phyloP scores from a whole-genome alignment of 805 yeast genomes.

The Cyberlindnera amylophila region DNA sequence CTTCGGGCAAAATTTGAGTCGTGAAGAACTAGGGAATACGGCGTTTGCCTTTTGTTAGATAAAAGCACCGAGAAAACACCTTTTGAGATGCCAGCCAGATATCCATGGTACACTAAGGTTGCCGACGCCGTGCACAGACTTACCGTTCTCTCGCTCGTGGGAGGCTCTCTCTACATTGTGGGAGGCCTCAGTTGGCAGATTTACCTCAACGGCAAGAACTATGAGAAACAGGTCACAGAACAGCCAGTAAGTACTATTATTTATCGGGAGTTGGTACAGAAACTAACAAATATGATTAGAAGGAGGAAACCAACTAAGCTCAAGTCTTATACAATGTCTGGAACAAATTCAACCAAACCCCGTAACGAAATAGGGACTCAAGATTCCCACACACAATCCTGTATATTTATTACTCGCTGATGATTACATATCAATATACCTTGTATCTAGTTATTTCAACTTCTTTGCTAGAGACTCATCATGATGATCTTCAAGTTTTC shows the following conservation, averaged over 20 bases:
- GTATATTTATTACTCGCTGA: slow-evolving; percentile 1
- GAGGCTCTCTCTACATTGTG: slow-evolving; percentile 48
- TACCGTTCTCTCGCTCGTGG: slow-evolving; percentile 63
- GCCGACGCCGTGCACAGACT: slow-evolving; percentile 72
- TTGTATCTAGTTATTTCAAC: not conserved
- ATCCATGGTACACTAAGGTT: slow-evolving; percentile 74
- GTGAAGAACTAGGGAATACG: too few relatives aligned
- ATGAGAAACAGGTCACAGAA: slow-evolving; percentile 35
- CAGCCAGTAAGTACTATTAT: slow-evolving; percentile 7
- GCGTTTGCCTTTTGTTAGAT: too few relatives aligned
- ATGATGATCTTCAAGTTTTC: slow-evolving; percentile 5
- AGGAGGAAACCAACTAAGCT: slow-evolving; percentile 1
- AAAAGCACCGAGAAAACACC: slow-evolving; percentile 1
- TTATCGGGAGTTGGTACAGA: too few relatives aligned
- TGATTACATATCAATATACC: not conserved
- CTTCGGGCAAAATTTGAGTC: too few relatives aligned
- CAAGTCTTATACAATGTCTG: too few relatives aligned
- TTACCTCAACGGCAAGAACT: slow-evolving; percentile 48
- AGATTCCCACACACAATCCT: not conserved
- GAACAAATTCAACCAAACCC: not conserved
- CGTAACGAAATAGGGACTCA: not conserved
- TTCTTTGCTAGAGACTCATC: slow-evolving; percentile 1
- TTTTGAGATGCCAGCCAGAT: slow-evolving; percentile 39
- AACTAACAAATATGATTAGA: too few relatives aligned
- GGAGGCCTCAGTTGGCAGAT: slow-evolving; percentile 50